These are phyloP conservation scores for Adenanthera pavonina DNA, from an alignment of 306 rosid species.

Conservation along the genomic window DNA sequence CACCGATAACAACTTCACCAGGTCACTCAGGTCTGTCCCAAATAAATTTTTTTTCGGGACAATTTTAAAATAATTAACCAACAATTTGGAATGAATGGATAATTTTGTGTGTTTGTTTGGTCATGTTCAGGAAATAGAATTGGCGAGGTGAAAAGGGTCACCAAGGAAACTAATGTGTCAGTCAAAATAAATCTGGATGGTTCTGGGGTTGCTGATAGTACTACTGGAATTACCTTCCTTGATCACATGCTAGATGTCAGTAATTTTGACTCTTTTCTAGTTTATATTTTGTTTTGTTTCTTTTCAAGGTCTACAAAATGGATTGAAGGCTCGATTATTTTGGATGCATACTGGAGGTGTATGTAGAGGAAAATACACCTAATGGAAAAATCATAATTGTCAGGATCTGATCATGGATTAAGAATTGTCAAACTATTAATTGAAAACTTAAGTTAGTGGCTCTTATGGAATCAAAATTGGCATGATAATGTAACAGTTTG, in stretches of 20 bases:
- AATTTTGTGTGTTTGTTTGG: conserved; percentile 16
- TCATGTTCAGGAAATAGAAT: conserved; percentile 64
- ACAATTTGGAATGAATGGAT: conserved; percentile 11
- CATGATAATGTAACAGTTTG: background rate
- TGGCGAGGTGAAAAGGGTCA: conserved; percentile 90
- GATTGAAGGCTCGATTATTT: background rate
- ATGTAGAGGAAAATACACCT: background rate
- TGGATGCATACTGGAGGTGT: conserved; percentile 22
- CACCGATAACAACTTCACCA: conserved; percentile 47
- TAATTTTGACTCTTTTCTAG: conserved; percentile 28
- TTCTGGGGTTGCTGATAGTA: conserved; percentile 72
- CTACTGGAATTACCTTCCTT: conserved; percentile 91
- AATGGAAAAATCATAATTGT: background rate
- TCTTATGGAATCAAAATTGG: background rate
- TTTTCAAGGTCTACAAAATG: background rate
- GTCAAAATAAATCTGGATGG: conserved; percentile 93
- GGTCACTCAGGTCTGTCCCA: conserved; percentile 50
- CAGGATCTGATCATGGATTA: background rate
- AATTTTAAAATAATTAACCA: background rate
- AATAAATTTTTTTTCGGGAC: background rate
- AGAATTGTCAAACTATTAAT: conserved; percentile 1
- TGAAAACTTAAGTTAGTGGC: conserved; percentile 21
- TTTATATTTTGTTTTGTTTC: conserved; percentile 4
- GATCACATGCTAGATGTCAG: conserved; percentile 98
- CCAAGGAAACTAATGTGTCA: conserved; percentile 81